Evolutionary conservation across 306 rosid species (phyloP).

Genomic region (Cucurbita ficifolia): DNA sequence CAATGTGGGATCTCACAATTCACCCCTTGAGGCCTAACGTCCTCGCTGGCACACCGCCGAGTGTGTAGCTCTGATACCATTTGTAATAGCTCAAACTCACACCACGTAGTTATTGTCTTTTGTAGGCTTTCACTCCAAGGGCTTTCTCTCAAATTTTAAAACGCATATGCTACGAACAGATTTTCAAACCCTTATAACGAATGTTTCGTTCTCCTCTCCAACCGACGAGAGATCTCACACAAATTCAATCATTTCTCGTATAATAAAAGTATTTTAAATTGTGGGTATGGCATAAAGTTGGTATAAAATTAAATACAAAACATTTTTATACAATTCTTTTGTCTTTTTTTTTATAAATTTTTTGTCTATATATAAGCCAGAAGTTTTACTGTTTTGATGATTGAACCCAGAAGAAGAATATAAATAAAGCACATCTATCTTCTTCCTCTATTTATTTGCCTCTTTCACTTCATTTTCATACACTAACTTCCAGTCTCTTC

Average conservation of each 20-base stretch:
- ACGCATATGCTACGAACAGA: accelerated
- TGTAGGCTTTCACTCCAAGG: no score
- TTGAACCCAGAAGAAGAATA: constrained; percentile 28
- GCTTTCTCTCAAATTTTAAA: no score
- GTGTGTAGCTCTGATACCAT: no score
- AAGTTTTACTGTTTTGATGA: constrained; percentile 31
- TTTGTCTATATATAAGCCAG: constrained; percentile 29
- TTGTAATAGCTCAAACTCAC: no score
- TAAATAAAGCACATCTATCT: constrained; percentile 11
- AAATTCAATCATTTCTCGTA: neutral
- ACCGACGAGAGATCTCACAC: no score
- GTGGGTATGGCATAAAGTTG: neutral
- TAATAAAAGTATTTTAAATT: neutral
- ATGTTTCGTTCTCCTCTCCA: no score
- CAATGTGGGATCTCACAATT: no score
- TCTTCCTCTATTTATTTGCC: constrained; percentile 8
- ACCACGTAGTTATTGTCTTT: no score
- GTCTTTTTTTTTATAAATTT: no score
- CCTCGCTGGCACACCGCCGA: no score
- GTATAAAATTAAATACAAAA: neutral
- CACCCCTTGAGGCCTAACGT: no score
- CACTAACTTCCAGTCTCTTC: neutral
- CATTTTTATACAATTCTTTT: neutral
- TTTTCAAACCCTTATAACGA: no score
- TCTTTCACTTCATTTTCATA: neutral